Base-by-base conservation (phyloP, 1,284 basidiomycete species). In the Malassezia equina region DNA sequence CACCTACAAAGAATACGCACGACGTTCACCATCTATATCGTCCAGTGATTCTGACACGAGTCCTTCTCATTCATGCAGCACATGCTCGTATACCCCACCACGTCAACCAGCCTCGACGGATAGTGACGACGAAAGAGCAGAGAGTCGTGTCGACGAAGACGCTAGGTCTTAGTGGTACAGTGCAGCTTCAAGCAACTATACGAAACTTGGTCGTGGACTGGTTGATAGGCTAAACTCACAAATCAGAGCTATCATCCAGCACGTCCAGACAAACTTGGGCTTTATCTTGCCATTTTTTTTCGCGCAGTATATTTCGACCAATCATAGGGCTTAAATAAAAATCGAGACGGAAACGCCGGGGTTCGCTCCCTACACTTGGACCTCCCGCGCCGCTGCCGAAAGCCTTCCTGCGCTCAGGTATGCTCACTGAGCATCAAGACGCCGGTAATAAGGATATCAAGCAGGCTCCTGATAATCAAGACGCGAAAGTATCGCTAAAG, bases 21-120 rank as follows among this genome's bases (percentile, higher is more conserved):
- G 11, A 27, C 23, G 21, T 1, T 41, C 34, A 9, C 15, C 21
- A 21, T 7, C 24, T n/a, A 33, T 21, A 12, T 6, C 41, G 24
- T 51, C 50, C 8, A 2, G n/a, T 15, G 46, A 48, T 15, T 46
- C 51, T 2, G 21, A 50, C n/a, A 8, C 13, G 6, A 47, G 48
- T 19, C 27, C 44, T 17, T 24, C 44, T 5, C 5, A 21, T 17
- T 52, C 51, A 6, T 40, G 51, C 32, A 52, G 51, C n/a, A 47
- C 44, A 7, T 52, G 51, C 15, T 27, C 33, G 5, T n/a, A n/a
- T 19, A 21, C 6, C 19, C 2, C 36, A 19, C 19, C 36, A 4
- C 3, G 8, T 6, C 36, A 15, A n/a, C 4, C 7, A 21, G 3
- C 19, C 17, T 19, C 7, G 4, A 21, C 1, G 4, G 3, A 21